Evolutionary conservation across 805 yeast genomes (phyloP), one percentile per base, ranked within the genome.

Genomic region (Kodamaea fukazawae): DNA sequence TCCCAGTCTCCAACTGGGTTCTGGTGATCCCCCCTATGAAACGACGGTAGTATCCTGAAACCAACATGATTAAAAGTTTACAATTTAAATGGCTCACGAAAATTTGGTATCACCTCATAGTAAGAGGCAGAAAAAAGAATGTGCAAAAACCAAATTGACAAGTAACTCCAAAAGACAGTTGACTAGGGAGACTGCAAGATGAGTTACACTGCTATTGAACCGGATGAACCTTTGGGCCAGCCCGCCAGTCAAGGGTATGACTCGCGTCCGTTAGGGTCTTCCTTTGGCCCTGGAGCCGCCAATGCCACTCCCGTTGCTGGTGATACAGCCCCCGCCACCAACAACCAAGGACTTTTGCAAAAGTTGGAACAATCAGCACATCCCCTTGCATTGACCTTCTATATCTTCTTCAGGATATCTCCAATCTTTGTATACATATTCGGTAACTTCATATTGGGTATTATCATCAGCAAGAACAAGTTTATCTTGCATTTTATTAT

Each of bases 331-430:
- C n/a, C 29, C 7, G 12, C 16, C 11, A 23, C 42, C 26, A 12
- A 36, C 35, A 22, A 13, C 34, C 22, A 16, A 31, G 18, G 27
- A 23, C 28, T 35, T 9, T 15, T 29, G 20, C 33, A 17, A 33
- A 53, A 58, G 29, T 55, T 85, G 9, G 70, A 73, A 26, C 83
- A 83, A 54, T 84, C 93, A 4, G 81, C 93, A 18, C 96, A 86
- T 55, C 95, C 95, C 1, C 63, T 84, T n/a, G 95, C 95, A 2
- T 63, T 85, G 6, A 43, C 83, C 4, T 79, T 76, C 56, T 87
- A 71, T 59, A 61, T 87, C 8, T 71, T 70, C 20, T 75, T 86
- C 57, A 67, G 93, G 39, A 41, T 81, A 4, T 73, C 79, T 0
- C 85, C 95, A 0, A 58, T 86, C 7, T 56, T 79, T 41, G 71